Percentiles rank a stretch among this genome's conserved stretches.
Evolutionary conservation across 345 rosid species (phyloP).

Genomic region (Ceriops decandra): DNA sequence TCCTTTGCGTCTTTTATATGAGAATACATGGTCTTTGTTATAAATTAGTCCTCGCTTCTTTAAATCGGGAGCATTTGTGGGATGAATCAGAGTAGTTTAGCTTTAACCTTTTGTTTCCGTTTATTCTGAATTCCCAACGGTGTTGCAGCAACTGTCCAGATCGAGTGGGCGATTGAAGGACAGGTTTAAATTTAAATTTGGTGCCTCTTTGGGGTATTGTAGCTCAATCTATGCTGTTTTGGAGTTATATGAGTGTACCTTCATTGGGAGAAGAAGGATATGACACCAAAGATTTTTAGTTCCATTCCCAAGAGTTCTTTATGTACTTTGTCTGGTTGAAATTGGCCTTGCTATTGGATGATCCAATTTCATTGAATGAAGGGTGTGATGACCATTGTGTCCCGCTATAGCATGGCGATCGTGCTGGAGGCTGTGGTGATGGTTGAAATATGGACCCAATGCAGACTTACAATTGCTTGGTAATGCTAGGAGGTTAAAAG

Average conservation of each 20-base stretch:
- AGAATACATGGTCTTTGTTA: too few species aligned
- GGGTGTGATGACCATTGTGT: constrained; percentile 1
- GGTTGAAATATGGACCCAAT: background rate
- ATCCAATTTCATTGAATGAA: constrained; percentile 5
- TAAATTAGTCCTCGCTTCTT: too few species aligned
- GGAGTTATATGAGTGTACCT: constrained; percentile 21
- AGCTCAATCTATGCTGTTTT: constrained; percentile 25
- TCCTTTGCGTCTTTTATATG: too few species aligned
- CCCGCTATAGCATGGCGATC: background rate
- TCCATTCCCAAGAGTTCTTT: constrained; percentile 18
- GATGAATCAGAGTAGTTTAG: constrained; percentile 31
- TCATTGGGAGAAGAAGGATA: constrained; percentile 16
- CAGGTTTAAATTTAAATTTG: constrained; percentile 35
- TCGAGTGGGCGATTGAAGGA: constrained; percentile 35
- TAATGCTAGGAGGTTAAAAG: background rate
- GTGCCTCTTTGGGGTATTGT: constrained; percentile 24
- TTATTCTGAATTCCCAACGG: constrained; percentile 37
- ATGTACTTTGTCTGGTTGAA: constrained; percentile 17
- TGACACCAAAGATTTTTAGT: constrained; percentile 24
- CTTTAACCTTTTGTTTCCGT: constrained; percentile 22
- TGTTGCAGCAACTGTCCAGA: constrained; percentile 46
- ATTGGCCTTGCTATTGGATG: constrained; percentile 14
- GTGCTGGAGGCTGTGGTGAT: background rate
- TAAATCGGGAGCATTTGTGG: constrained; percentile 3
- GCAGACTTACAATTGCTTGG: background rate